phyloP scores from a whole-genome alignment of 2,329 filamentous ascomycete species.

The Ascochyta lentis region DNA sequence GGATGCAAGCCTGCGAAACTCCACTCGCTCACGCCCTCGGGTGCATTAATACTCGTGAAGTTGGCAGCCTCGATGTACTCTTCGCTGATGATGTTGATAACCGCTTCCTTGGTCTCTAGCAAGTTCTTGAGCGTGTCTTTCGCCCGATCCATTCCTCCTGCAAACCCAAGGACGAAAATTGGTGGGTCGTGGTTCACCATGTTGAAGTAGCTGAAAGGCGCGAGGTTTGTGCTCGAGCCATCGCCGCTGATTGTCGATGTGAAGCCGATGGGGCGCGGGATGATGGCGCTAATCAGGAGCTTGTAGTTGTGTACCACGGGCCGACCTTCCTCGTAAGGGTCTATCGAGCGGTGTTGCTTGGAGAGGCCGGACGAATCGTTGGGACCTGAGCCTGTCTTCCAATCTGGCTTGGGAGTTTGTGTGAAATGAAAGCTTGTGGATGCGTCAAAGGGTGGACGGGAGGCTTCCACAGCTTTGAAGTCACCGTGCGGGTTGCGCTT shows the following conservation, averaged over 20 bases:
- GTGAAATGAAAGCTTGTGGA: conserved; percentile 61
- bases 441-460: conserved; percentile 67
- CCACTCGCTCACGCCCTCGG: conserved; percentile 81
- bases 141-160: conserved; percentile 62
- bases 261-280: conserved; percentile 80
- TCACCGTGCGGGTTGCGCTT: conserved; percentile 74
- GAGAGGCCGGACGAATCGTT: conserved; percentile 62
- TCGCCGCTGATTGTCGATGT: conserved; percentile 66
- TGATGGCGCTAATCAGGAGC: conserved; percentile 81
- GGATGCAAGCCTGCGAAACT: conserved; percentile 76
- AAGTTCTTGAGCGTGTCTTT: conserved; percentile 86
- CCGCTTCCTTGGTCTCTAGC: conserved; percentile 72
- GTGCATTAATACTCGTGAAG: conserved; percentile 77
- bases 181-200: conserved; percentile 86
- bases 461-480: conserved; percentile 74
- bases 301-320: conserved; percentile 83
- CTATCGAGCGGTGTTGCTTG: conserved; percentile 75
- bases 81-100: conserved; percentile 85
- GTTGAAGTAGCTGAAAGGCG: conserved; percentile 87
- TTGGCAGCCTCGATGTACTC: conserved; percentile 89
- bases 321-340: conserved; percentile 77
- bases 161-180: conserved; percentile 72
- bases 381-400: conserved; percentile 70
- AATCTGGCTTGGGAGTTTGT: conserved; percentile 69
- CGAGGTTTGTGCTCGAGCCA: conserved; percentile 74